phyloP scores from a whole-genome alignment of 2,329 filamentous ascomycete species.

The Fusarium sp. region DNA sequence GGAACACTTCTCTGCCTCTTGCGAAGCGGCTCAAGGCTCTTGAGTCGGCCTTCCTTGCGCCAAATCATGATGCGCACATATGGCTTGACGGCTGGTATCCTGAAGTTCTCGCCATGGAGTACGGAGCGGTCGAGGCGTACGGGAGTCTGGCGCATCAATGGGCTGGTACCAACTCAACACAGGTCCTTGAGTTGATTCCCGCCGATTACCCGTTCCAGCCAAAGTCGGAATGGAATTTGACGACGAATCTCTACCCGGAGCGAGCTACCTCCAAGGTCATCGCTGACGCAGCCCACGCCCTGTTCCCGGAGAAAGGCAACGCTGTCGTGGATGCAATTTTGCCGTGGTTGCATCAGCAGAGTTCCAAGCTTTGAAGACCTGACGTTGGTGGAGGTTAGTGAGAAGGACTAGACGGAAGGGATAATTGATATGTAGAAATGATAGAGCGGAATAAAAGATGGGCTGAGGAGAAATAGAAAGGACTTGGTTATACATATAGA shows the following conservation, averaged over 20 bases:
- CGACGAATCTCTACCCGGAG: neutral
- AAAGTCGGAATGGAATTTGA: neutral
- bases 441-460: neutral
- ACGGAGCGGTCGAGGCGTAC: neutral
- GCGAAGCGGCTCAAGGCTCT: neutral
- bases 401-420: neutral
- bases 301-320: conserved; percentile 1
- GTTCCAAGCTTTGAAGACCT: neutral
- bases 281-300: neutral
- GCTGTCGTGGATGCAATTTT: neutral
- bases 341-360: neutral
- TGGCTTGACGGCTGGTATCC: neutral
- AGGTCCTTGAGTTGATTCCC: neutral
- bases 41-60: neutral
- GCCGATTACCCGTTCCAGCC: neutral
- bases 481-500: too few species aligned
- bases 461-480: too few species aligned
- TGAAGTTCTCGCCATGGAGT: neutral
- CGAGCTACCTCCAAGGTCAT: neutral
- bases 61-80: neutral
- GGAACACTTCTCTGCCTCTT: neutral
- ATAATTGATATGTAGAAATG: neutral
- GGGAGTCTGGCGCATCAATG: neutral
- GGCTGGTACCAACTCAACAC: neutral
- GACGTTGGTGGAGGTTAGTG: neutral